Evolutionary conservation across 108 stramenopile genomes (phyloP).

Genomic region (Skeletonema tropicum): DNA sequence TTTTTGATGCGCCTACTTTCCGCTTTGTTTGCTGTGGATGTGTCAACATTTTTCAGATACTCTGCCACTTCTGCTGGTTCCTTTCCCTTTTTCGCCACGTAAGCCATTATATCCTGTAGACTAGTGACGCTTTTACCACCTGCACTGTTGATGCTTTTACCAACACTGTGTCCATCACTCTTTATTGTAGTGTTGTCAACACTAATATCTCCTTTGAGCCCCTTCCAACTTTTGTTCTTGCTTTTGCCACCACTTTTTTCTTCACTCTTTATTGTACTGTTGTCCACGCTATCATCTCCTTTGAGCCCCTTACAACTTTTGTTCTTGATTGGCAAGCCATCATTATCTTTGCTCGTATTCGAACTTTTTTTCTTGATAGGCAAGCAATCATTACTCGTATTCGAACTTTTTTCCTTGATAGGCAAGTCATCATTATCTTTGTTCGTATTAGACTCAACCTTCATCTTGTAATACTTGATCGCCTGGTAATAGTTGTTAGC

Average conservation of each 20-base stretch:
- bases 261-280: too few species aligned
- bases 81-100: background rate
- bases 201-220: background rate
- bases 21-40: background rate
- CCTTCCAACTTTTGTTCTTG: background rate
- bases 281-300: too few species aligned
- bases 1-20: background rate
- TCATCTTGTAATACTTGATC: background rate
- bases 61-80: background rate
- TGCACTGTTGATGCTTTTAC: too few species aligned
- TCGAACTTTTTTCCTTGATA: too few species aligned
- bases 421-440: background rate
- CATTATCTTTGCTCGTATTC: too few species aligned
- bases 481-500: constrained; percentile 2
- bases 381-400: too few species aligned
- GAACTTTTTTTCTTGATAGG: too few species aligned
- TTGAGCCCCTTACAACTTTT: too few species aligned
- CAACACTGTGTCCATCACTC: background rate
- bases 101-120: background rate
- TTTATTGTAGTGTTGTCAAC: background rate
- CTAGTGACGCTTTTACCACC: background rate
- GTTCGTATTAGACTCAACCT: background rate
- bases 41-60: background rate
- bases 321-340: too few species aligned
- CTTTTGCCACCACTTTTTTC: too few species aligned